phyloP scores from a whole-genome alignment of 768 basidiomycete genomes.

The Postia placenta region DNA sequence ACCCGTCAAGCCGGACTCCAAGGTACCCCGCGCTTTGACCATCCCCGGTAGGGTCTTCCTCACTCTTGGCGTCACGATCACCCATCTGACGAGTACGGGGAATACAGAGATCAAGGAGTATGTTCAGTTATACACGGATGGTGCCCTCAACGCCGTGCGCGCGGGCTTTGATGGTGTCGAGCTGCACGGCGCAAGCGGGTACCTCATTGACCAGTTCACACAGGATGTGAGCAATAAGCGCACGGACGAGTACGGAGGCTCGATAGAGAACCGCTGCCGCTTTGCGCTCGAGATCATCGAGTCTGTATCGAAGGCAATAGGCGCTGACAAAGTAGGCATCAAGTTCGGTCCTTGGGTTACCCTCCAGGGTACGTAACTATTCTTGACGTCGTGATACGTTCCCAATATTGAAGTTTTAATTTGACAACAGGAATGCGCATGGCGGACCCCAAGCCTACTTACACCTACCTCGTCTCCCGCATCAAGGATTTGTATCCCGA shows the following conservation, averaged over 20 bases:
- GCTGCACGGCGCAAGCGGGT: conserved; percentile 25
- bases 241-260: conserved; percentile 43
- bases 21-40: conserved; percentile 18
- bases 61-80: conserved; percentile 31
- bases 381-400: not conserved
- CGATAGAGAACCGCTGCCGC: conserved; percentile 35
- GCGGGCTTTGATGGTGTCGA: too few species aligned
- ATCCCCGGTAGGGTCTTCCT: conserved; percentile 10
- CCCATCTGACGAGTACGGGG: too few species aligned
- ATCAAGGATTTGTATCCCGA: too few species aligned
- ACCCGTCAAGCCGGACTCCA: conserved; percentile 8
- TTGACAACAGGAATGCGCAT: conserved; percentile 35
- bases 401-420: not conserved
- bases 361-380: conserved; percentile 23
- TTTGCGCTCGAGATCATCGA: too few species aligned
- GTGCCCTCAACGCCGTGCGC: conserved; percentile 23
- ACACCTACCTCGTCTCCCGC: conserved; percentile 30
- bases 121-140: conserved; percentile 7
- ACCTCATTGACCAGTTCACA: conserved; percentile 35
- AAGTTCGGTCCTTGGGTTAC: conserved; percentile 29
- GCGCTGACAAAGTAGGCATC: too few species aligned
- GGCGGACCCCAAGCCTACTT: conserved; percentile 46
- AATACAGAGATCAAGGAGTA: not conserved
- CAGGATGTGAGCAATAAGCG: too few species aligned
- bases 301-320: too few species aligned